Base-by-base conservation (phyloP, 345 rosid genomes). In the Aurinia saxatilis region DNA sequence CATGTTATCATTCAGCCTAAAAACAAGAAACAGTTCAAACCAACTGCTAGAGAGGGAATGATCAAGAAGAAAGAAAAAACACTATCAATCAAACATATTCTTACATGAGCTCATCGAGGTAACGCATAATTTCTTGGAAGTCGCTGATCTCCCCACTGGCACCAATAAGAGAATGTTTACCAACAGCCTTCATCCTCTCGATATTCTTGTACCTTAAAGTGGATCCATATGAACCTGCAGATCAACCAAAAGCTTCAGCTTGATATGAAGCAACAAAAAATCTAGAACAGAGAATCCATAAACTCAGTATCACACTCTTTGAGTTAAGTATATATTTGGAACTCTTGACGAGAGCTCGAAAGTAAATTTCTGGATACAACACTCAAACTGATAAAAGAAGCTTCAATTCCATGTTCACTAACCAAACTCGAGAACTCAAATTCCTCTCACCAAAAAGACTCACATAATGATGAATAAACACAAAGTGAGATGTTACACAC, bases 81-180 rank as follows among this genome's bases (percentile, higher is more conserved):
- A 50, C 35, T n/a, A 1, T 2, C n/a, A n/a, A 66, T 19, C 35
- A 59, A 60, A 9, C 33, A 23, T 0, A 38, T 6, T 33, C 80
- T 79, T 85, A 92, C 95, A 85, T 75, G 17, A 89, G 96, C 62
- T 88, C 93, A 77, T 87, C 96, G n/a, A 87, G 95, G 69, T 78
- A 78, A 17, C 74, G 86, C 63, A 85, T 51, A 49, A 92, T 82
- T 73, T 92, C 95, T 68, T 85, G 96, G 56, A 89, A 89, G 80
- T 92, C 98, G 71, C 96, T 92, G 37, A 84, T 75, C 73, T 92
- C 97, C 48, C 98, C 95, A 42, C 93, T 87, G 11, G 91, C 98
- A 42, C 98, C 98, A 10, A 92, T 81, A 49, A 92, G 88, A 71
- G 95, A 92, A 73, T 92, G 97, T 66, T 85, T 84, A 29, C 98